These are phyloP conservation scores for Trichoderma oligosporum DNA, from an alignment of 2,329 filamentous ascomycete genomes.

Conservation along the genomic window DNA sequence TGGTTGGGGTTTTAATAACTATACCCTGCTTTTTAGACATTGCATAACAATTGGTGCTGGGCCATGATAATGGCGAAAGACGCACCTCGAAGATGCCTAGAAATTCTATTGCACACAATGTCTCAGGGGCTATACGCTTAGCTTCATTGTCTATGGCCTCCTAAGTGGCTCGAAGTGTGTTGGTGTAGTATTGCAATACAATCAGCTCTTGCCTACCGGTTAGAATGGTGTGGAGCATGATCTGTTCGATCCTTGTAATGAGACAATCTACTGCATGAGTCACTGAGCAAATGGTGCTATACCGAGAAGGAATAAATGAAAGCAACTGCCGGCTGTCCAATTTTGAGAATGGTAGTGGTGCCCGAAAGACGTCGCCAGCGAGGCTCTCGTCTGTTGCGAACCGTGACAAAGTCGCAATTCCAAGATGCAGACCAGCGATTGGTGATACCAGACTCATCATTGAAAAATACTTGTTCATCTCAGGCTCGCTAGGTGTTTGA, in stretches of 20 bases:
- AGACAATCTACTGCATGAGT: constrained; percentile 7
- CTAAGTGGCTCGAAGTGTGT: background rate
- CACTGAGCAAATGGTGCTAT: background rate
- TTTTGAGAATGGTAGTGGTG: background rate
- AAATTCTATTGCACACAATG: background rate
- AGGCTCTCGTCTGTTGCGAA: background rate
- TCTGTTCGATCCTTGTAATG: background rate
- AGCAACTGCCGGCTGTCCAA: background rate
- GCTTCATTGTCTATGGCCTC: background rate
- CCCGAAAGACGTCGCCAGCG: background rate
- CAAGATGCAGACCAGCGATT: background rate
- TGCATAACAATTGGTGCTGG: background rate
- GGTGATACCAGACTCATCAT: constrained; percentile 2
- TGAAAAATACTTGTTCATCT: background rate
- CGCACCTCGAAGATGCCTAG: constrained; percentile 3
- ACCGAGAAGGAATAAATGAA: background rate
- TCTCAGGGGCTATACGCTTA: background rate
- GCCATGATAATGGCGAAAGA: background rate
- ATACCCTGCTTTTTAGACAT: no score
- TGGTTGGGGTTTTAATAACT: constrained; percentile 2
- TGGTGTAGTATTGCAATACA: background rate
- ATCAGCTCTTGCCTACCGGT: background rate
- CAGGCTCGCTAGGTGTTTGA: no score
- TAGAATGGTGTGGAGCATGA: background rate
- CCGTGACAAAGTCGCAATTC: background rate